These are phyloP conservation scores for Melampsora medusae DNA, from an alignment of 1,284 basidiomycete species.

Conservation along the genomic window DNA sequence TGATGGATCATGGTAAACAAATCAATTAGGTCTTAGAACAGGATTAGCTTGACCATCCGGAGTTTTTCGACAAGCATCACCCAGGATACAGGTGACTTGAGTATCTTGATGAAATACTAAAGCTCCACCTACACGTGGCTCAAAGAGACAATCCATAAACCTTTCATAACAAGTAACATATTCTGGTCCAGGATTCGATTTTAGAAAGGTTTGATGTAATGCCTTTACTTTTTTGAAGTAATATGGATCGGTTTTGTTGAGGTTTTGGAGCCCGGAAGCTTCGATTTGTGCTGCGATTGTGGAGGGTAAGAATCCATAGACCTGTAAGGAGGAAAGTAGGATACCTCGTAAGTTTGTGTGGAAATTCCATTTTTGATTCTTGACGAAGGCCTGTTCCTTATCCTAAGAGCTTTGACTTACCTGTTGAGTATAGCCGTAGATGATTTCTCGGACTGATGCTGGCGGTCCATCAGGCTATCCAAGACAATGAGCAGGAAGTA, in stretches of 20 bases:
- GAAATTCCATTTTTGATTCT: too few species aligned
- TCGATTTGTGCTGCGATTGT: slow-evolving; percentile 29
- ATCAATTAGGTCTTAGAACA: not conserved
- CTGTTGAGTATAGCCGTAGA: slow-evolving; percentile 44
- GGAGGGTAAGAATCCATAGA: slow-evolving; percentile 34
- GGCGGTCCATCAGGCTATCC: slow-evolving; percentile 39
- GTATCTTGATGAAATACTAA: slow-evolving; percentile 9
- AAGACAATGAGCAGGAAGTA: not conserved
- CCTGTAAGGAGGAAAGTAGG: not conserved
- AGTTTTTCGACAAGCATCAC: slow-evolving; percentile 27
- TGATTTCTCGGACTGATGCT: slow-evolving; percentile 23
- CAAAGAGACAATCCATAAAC: slow-evolving; percentile 38
- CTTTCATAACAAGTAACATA: slow-evolving; percentile 41
- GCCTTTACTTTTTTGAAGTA: slow-evolving; percentile 23
- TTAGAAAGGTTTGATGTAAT: slow-evolving; percentile 31
- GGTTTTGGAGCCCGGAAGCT: slow-evolving; percentile 7
- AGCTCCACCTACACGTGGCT: slow-evolving; percentile 12
- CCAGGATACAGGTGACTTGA: slow-evolving; percentile 24
- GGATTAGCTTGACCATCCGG: slow-evolving; percentile 32
- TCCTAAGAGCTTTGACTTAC: not conserved
- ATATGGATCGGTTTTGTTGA: slow-evolving; percentile 18
- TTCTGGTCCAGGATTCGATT: slow-evolving; percentile 38
- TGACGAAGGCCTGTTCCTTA: too few species aligned
- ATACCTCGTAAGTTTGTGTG: too few species aligned
- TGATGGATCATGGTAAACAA: too few species aligned